phyloP scores from a whole-genome alignment of 2,329 filamentous ascomycete genomes.

The Helotiales sp. region DNA sequence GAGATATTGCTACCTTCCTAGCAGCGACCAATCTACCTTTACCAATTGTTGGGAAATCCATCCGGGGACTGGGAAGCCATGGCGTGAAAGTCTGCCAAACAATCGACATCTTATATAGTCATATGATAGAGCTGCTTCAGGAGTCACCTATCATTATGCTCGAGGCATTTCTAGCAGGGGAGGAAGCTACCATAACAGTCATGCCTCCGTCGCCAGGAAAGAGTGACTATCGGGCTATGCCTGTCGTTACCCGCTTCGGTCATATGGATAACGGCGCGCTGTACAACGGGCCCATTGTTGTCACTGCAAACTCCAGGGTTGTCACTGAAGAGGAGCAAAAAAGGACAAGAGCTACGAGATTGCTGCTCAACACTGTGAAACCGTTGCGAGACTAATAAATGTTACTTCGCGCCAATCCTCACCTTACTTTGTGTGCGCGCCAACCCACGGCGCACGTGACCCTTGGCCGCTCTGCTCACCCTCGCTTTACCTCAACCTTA shows the following conservation, averaged over 20 bases:
- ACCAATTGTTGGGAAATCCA: slow-evolving; percentile 49
- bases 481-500: slow-evolving; percentile 4
- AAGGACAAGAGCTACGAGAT: slow-evolving; percentile 37
- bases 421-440: background rate
- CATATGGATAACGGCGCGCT: slow-evolving; percentile 48
- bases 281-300: slow-evolving; percentile 49
- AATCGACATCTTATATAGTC: slow-evolving; percentile 34
- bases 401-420: background rate
- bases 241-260: slow-evolving; percentile 47
- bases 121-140: slow-evolving; percentile 37
- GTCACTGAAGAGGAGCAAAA: slow-evolving; percentile 35
- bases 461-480: slow-evolving; percentile 1
- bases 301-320: slow-evolving; percentile 47
- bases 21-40: slow-evolving; percentile 18
- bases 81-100: slow-evolving; percentile 47
- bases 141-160: slow-evolving; percentile 43
- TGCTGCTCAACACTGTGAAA: too few relatives aligned
- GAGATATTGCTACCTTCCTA: background rate
- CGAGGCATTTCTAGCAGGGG: slow-evolving; percentile 48
- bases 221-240: slow-evolving; percentile 43
- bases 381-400: too few relatives aligned
- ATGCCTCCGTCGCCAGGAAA: slow-evolving; percentile 44
- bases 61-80: slow-evolving; percentile 49
- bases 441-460: slow-evolving; percentile 1
- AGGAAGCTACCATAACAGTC: slow-evolving; percentile 51